Evolutionary conservation across 805 yeast species (phyloP).

Genomic region (Schwanniomyces pseudopolymorphus): DNA sequence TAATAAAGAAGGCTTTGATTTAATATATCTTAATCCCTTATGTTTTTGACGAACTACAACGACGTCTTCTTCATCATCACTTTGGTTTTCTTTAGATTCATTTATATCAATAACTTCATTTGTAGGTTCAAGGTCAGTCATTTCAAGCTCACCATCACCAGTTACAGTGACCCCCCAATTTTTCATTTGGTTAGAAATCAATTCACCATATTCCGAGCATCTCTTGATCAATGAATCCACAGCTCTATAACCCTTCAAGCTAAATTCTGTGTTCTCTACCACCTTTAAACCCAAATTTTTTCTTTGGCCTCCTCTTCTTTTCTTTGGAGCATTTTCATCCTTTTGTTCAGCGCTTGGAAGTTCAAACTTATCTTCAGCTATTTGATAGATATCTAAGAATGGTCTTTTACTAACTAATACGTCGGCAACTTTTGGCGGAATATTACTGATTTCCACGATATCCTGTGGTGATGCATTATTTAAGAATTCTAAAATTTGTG

Average conservation of each 20-base stretch:
- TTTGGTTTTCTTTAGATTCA: constrained; percentile 13
- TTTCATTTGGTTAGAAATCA: constrained; percentile 68
- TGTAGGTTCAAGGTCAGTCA: constrained; percentile 49
- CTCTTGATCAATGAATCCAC: constrained; percentile 87
- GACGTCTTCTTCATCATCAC: constrained; percentile 36
- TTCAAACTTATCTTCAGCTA: constrained; percentile 57
- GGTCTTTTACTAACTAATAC: constrained; percentile 70
- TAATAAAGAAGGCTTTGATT: constrained; percentile 68
- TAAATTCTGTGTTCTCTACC: constrained; percentile 65
- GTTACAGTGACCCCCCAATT: constrained; percentile 87
- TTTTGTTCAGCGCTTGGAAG: constrained; percentile 27
- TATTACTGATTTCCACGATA: constrained; percentile 75
- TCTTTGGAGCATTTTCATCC: constrained; percentile 17
- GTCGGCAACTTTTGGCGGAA: constrained; percentile 65
- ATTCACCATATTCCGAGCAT: constrained; percentile 75
- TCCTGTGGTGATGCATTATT: constrained; percentile 77
- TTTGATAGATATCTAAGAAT: constrained; percentile 54
- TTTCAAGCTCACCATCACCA: constrained; percentile 67
- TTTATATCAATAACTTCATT: constrained; percentile 20
- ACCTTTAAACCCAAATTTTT: constrained; percentile 69
- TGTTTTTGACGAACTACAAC: constrained; percentile 19
- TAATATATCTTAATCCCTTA: constrained; percentile 47
- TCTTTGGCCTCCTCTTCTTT: constrained; percentile 43
- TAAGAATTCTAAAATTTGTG: constrained; percentile 69
- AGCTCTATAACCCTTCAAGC: constrained; percentile 86